Evolutionary conservation across 176 grass and related monocot genomes (phyloP).

Genomic region (Carex littledalei): DNA sequence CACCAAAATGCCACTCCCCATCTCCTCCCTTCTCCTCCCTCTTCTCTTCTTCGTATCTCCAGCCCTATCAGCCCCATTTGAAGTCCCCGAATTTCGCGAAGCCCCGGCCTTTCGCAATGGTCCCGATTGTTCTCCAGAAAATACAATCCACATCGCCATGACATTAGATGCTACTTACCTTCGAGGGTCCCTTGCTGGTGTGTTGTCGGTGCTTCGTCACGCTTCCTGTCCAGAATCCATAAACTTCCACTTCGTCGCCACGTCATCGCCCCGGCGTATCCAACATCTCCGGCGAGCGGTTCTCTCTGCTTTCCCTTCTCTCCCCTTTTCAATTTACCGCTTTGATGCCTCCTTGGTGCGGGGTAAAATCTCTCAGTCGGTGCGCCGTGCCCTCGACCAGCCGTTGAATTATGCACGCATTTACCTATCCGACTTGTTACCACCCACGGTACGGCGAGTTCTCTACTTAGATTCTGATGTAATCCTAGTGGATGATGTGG

Average conservation of each 20-base stretch:
- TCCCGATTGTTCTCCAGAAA: constrained; percentile 37
- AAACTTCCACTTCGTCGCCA: constrained; percentile 77
- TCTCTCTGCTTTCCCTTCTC: constrained; percentile 71
- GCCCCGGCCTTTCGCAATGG: constrained; percentile 93
- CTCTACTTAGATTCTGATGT: constrained; percentile 95
- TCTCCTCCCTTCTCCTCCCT: constrained; percentile 6
- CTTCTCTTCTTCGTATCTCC: constrained; percentile 13
- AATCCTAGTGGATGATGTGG: constrained; percentile 91
- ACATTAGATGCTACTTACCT: constrained; percentile 93
- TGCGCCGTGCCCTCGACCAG: constrained; percentile 96
- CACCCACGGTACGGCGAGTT: constrained; percentile 55
- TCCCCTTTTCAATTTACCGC: constrained; percentile 61
- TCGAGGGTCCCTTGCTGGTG: constrained; percentile 83
- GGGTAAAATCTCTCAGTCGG: constrained; percentile 83
- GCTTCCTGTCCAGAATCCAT: constrained; percentile 92
- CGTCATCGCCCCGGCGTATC: constrained; percentile 62
- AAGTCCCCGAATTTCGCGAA: constrained; percentile 74
- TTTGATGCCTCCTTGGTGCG: constrained; percentile 80
- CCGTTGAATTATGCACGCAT: constrained; percentile 99
- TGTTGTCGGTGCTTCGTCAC: constrained; percentile 87
- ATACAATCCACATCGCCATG: constrained; percentile 92
- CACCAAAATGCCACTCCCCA: constrained; percentile 19
- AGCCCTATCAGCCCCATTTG: constrained; percentile 16
- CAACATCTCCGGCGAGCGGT: constrained; percentile 51
- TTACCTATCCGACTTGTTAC: constrained; percentile 89